Base-by-base conservation (phyloP, 805 yeast species). In the Kazachstania viticola region DNA sequence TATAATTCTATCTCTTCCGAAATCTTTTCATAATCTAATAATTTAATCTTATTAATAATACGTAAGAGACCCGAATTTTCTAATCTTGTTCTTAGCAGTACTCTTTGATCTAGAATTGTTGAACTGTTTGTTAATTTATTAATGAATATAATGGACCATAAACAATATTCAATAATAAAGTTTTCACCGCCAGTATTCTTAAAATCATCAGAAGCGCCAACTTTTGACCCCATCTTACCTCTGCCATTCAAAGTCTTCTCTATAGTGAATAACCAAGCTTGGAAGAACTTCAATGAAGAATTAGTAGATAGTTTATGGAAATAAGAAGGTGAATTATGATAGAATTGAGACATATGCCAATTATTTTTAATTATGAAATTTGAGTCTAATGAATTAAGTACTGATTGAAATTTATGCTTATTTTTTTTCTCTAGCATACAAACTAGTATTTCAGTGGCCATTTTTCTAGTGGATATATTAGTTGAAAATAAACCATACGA, bases 171-270 rank as follows among this genome's bases (percentile, higher is more conserved):
- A 15, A 55, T 29, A 14, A 55, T 51, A 4, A 57, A 67, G 30
- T 66, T 65, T 21, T 68, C 62, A 11, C 66, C 65, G 17, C 58
- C 58, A 3, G 48, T 34, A 4, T 51, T 45, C 36, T 73, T 75
- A 33, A 74, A 67, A 42, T 88, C 96, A 8, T 79, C 91, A 36
- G 83, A 77, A 0, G 95, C 94, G 2, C 96, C 96, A 7, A 88
- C 97, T 46, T 79, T 56, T 1, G 95, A 82, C 9, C 95, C 95
- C 69, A 81, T 67, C 45, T 75, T 79, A 6, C 97, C 97, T 44
- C 87, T 69, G 3, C 95, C 95, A 35, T 75, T 83, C 27, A 84
- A 46, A 0, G 87, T 77, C 30, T 68, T 70, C 31, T 69, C 77
- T 3, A 83, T 76, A 9, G 73, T 60, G 30, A 61, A 57, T 28